Conservation (phyloP, 441 rosid species). For the Cnidoscolus chayamansa region DNA sequence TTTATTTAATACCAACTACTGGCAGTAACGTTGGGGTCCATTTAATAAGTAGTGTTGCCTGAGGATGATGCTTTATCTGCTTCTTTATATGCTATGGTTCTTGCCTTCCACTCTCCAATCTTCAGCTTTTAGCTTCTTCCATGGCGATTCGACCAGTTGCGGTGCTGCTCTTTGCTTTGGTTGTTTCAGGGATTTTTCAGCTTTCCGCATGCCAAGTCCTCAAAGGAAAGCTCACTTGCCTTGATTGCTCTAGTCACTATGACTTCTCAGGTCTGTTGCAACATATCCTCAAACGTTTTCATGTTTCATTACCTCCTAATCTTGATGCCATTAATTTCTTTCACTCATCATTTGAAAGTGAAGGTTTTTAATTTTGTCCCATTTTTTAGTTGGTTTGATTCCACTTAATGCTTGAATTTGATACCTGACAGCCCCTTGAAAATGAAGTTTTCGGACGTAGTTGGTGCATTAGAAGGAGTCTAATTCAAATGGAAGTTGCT, state of each 20-base stretch:
- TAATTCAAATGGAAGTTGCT: no score
- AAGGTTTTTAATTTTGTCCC: no score
- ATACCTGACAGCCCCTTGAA: no score
- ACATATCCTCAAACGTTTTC: background rate
- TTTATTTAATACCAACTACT: slow-evolving; percentile 11
- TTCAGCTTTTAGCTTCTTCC: slow-evolving; percentile 1
- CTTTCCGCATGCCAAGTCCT: slow-evolving; percentile 40
- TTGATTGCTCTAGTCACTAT: slow-evolving; percentile 43
- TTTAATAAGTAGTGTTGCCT: slow-evolving; percentile 34
- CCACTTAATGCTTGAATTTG: no score
- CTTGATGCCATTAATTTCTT: no score
- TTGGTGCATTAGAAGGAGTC: no score
- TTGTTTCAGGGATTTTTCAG: slow-evolving; percentile 35
- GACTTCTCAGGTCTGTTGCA: slow-evolving; percentile 55
- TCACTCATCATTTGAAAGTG: no score
- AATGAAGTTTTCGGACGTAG: no score
- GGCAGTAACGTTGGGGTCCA: slow-evolving; percentile 25
- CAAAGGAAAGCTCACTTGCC: slow-evolving; percentile 59
- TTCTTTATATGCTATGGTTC: slow-evolving; percentile 27
- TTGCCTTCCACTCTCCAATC: background rate
- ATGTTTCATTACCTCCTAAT: no score
- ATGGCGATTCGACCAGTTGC: slow-evolving; percentile 34
- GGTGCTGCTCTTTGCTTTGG: slow-evolving; percentile 35
- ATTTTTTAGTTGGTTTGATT: no score
- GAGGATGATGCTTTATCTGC: slow-evolving; percentile 12